Conservation (phyloP, 2,329 filamentous ascomycete genomes). For the Cytospora piceicola region DNA sequence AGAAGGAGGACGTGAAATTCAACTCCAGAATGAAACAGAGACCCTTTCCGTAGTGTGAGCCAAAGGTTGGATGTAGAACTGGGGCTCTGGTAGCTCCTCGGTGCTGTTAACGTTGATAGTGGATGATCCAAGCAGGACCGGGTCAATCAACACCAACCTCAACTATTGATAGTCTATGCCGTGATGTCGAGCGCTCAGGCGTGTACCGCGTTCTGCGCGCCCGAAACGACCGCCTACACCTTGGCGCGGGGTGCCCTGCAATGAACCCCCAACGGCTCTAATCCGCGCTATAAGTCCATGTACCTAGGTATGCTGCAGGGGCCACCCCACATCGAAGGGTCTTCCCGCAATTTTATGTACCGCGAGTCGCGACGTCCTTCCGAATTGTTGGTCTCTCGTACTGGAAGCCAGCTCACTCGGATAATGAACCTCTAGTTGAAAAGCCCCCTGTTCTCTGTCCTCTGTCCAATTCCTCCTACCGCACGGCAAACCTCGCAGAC, state of each 20-base stretch:
- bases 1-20: neutral
- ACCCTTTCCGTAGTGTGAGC: neutral
- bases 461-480: neutral
- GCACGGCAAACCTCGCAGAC: neutral
- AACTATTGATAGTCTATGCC: neutral
- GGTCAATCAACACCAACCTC: neutral
- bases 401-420: neutral
- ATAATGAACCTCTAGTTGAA: neutral
- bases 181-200: conserved; percentile 12
- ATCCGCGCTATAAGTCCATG: no score
- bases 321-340: conserved; percentile 9
- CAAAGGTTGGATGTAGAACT: neutral
- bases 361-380: conserved; percentile 11
- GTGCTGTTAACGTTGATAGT: neutral
- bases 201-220: conserved; percentile 16
- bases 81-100: neutral
- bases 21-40: neutral
- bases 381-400: neutral
- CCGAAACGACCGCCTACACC: neutral
- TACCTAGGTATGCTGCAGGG: neutral
- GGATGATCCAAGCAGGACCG: neutral
- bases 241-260: conserved; percentile 7
- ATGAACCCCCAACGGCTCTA: neutral
- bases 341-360: conserved; percentile 19
- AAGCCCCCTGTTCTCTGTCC: neutral